phyloP scores from a whole-genome alignment of 768 basidiomycete species.

The Hydnomerulius pinastri region DNA sequence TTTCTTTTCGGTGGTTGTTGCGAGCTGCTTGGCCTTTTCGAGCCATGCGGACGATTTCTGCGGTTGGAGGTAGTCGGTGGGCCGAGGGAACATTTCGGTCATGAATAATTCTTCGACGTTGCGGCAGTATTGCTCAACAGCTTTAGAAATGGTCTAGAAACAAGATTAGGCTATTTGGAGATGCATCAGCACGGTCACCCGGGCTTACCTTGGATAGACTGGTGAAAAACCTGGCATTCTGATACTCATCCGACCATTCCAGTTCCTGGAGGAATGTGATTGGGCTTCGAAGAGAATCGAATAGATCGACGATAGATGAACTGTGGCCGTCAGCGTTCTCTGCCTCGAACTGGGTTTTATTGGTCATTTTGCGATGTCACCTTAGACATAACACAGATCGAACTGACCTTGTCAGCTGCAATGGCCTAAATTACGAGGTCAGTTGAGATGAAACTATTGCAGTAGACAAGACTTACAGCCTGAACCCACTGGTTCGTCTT shows the following conservation, averaged over 20 bases:
- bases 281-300: constrained; percentile 90
- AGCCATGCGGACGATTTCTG: constrained; percentile 89
- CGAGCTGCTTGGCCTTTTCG: constrained; percentile 79
- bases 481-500: constrained; percentile 96
- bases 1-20: constrained; percentile 82
- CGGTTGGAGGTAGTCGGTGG: constrained; percentile 74
- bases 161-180: constrained; percentile 3
- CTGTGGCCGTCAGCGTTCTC: constrained; percentile 82
- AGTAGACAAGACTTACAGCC: constrained; percentile 57
- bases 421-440: constrained; percentile 57
- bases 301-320: constrained; percentile 96
- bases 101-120: constrained; percentile 88
- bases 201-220: constrained; percentile 76
- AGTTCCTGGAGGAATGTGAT: constrained; percentile 86
- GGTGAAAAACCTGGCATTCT: constrained; percentile 89
- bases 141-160: constrained; percentile 82
- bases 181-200: not conserved
- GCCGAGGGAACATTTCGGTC: constrained; percentile 92
- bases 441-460: constrained; percentile 2
- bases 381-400: not conserved
- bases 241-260: constrained; percentile 90
- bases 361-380: constrained; percentile 4
- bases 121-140: constrained; percentile 89
- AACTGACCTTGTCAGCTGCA: constrained; percentile 72
- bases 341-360: constrained; percentile 65